A percentile compares a stretch with the other conserved stretches of the same genome.
These are phyloP conservation scores for Mimosa bimucronata DNA, from an alignment of 306 rosid species.

Conservation along the genomic window DNA sequence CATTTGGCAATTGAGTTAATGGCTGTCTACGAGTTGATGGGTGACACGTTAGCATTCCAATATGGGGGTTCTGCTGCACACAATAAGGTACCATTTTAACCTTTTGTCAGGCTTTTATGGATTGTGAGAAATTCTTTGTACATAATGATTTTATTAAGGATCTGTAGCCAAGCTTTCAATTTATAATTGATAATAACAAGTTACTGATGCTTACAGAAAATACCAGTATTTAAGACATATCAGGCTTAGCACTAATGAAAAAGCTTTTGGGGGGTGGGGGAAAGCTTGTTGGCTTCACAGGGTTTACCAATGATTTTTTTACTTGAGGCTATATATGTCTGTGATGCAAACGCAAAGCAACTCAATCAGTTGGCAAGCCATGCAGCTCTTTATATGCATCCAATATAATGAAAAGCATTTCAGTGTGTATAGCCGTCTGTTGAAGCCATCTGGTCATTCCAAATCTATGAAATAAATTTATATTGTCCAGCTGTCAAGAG, in stretches of 20 bases:
- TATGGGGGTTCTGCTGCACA: slow-evolving; percentile 99
- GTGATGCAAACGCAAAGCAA: background rate
- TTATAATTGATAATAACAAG: background rate
- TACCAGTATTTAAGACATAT: background rate
- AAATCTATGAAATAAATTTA: background rate
- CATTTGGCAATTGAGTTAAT: slow-evolving; percentile 84
- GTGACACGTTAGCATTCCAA: slow-evolving; percentile 87
- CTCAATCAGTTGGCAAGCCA: background rate
- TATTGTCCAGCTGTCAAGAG: background rate
- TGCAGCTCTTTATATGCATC: background rate
- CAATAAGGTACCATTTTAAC: slow-evolving; percentile 73
- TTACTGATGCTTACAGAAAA: background rate
- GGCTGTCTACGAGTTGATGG: slow-evolving; percentile 87
- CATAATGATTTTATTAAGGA: slow-evolving; percentile 25
- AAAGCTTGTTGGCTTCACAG: background rate
- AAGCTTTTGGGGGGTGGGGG: background rate
- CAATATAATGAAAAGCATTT: background rate
- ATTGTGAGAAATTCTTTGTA: slow-evolving; percentile 8
- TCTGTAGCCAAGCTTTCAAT: slow-evolving; percentile 7
- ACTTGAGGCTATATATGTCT: background rate
- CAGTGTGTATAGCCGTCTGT: background rate
- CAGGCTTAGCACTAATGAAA: background rate
- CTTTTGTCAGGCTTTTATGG: background rate
- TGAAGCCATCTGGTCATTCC: background rate
- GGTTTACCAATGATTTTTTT: background rate